These are phyloP conservation scores for Boletellus sp. DNA, from an alignment of 768 basidiomycete species.

Conservation along the genomic window DNA sequence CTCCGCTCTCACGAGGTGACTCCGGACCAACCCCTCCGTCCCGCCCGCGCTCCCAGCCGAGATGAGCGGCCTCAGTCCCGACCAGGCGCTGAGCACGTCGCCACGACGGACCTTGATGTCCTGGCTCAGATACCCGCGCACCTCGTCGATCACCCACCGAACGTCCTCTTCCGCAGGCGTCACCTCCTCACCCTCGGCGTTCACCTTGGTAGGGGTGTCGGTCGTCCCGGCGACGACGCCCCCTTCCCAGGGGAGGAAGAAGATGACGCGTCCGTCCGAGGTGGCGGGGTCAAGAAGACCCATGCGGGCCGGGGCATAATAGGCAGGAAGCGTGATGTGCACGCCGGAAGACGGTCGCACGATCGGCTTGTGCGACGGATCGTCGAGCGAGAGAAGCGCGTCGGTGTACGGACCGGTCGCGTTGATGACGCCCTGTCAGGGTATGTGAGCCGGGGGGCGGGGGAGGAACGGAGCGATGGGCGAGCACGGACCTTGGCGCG, in stretches of 20 bases:
- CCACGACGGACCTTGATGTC: slow-evolving; percentile 93
- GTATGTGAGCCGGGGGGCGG: background rate
- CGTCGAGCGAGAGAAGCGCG: slow-evolving; percentile 76
- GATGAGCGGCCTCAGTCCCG: slow-evolving; percentile 87
- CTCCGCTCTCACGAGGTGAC: slow-evolving; percentile 86
- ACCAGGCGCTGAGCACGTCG: slow-evolving; percentile 95
- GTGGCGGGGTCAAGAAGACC: slow-evolving; percentile 94
- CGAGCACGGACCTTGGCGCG: slow-evolving; percentile 58
- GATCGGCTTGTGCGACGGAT: slow-evolving; percentile 74
- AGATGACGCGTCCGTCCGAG: slow-evolving; percentile 95
- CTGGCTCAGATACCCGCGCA: slow-evolving; percentile 80
- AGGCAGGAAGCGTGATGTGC: slow-evolving; percentile 95
- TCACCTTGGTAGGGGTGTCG: slow-evolving; percentile 73
- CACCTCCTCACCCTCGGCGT: slow-evolving; percentile 55
- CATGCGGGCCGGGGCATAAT: slow-evolving; percentile 94
- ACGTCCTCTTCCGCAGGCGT: slow-evolving; percentile 90
- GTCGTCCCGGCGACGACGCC: slow-evolving; percentile 97
- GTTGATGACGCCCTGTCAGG: slow-evolving; percentile 79
- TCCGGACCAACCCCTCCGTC: slow-evolving; percentile 88
- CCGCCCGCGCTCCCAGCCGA: slow-evolving; percentile 68
- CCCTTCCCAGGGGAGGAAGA: slow-evolving; percentile 99
- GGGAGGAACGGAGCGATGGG: background rate
- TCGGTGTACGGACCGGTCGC: slow-evolving; percentile 96
- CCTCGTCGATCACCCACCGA: slow-evolving; percentile 93
- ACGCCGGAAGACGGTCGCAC: slow-evolving; percentile 91